Evolutionary conservation across 225 moss, liverwort and hornwort genomes (phyloP).

Genomic region (Marchantia paleacea): DNA sequence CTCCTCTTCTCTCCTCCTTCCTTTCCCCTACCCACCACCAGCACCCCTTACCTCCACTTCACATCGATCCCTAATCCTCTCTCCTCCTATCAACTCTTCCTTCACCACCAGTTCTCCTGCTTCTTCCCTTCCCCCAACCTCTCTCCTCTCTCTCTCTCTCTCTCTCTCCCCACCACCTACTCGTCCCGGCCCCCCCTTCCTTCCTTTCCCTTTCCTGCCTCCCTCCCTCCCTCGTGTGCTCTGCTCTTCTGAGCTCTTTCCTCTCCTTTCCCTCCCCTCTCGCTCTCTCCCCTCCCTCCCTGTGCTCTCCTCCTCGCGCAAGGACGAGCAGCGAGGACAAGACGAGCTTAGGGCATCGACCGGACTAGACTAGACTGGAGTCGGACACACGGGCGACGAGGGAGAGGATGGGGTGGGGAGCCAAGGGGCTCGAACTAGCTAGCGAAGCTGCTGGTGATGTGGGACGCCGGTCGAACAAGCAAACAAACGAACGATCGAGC

Average conservation of each 20-base stretch:
- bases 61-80: not conserved
- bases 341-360: slow-evolving; percentile 17
- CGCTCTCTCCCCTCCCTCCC: not conserved
- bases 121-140: not conserved
- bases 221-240: not conserved
- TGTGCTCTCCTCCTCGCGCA: not conserved
- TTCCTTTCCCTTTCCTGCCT: not conserved
- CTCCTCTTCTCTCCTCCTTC: not conserved
- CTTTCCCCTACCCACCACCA: not conserved
- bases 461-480: slow-evolving; percentile 2
- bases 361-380: not conserved
- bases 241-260: not conserved
- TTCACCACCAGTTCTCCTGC: not conserved
- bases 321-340: slow-evolving; percentile 21
- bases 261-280: not conserved
- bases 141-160: not conserved
- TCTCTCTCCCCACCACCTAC: not conserved
- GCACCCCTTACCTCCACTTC: not conserved
- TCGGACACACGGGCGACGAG: slow-evolving; percentile 8
- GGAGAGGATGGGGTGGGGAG: too few relatives aligned
- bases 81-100: not conserved
- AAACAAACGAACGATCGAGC: not conserved
- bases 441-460: slow-evolving; percentile 4
- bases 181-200: not conserved
- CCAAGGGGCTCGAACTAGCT: too few relatives aligned